Percentiles rank a stretch among this genome's conserved stretches.
Conservation (phyloP, 306 rosid species). For the Lathyrus aphaca region DNA sequence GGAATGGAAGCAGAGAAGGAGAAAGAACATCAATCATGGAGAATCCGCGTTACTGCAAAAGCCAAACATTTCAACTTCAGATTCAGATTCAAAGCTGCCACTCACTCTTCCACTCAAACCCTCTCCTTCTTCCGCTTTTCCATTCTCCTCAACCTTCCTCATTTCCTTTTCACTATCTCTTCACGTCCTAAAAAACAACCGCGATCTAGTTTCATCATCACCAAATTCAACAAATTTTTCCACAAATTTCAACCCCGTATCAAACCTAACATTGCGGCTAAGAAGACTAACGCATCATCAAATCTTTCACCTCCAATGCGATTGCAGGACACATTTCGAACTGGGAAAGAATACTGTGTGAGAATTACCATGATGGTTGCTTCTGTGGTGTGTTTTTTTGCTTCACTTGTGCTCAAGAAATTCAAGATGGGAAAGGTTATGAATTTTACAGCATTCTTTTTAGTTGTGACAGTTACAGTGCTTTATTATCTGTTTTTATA, state of each 20-base stretch:
- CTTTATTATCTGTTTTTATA: slow-evolving; percentile 21
- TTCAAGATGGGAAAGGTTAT: slow-evolving; percentile 13
- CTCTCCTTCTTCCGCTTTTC: slow-evolving; percentile 49
- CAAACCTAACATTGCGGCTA: background rate
- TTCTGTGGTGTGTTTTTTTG: background rate
- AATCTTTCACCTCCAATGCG: background rate
- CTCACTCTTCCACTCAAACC: slow-evolving; percentile 38
- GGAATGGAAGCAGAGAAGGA: slow-evolving; percentile 35
- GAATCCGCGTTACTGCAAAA: slow-evolving; percentile 52
- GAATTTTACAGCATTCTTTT: slow-evolving; percentile 31
- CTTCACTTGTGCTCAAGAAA: slow-evolving; percentile 38
- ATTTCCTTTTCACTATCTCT: slow-evolving; percentile 34
- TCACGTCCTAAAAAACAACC: slow-evolving; percentile 39
- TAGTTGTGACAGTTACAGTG: slow-evolving; percentile 16
- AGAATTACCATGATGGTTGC: background rate
- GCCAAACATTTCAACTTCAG: slow-evolving; percentile 53
- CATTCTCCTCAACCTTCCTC: slow-evolving; percentile 53
- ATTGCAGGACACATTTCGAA: slow-evolving; percentile 39
- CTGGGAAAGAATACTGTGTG: slow-evolving; percentile 15
- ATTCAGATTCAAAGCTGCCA: slow-evolving; percentile 48
- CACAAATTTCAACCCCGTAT: slow-evolving; percentile 38
- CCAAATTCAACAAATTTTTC: slow-evolving; percentile 40
- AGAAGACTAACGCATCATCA: background rate
- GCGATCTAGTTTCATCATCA: slow-evolving; percentile 5
- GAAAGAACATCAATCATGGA: slow-evolving; percentile 45